These are phyloP conservation scores for Picochlorum sp. DNA, from an alignment of 139 green algal genomes.

Conservation along the genomic window DNA sequence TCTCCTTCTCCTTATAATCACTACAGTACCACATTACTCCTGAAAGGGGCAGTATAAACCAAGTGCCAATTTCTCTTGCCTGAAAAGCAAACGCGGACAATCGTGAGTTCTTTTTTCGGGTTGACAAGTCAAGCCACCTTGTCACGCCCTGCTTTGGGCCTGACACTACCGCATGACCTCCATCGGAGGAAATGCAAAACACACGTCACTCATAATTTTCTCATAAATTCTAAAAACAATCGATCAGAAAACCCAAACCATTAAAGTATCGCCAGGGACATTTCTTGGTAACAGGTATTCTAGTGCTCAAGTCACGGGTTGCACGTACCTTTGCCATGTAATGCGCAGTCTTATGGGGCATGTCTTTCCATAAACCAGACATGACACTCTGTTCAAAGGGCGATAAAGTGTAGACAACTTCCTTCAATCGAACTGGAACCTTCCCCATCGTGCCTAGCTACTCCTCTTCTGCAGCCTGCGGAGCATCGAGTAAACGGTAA, in stretches of 20 bases:
- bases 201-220: too few species aligned
- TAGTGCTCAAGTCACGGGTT: neutral
- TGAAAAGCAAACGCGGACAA: conserved; percentile 11
- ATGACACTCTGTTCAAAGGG: conserved; percentile 76
- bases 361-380: conserved; percentile 55
- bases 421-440: conserved; percentile 51
- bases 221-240: too few species aligned
- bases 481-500: too few species aligned
- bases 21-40: conserved; percentile 8
- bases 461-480: too few species aligned
- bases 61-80: conserved; percentile 12
- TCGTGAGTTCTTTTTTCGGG: too few species aligned
- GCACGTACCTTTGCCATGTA: conserved; percentile 9
- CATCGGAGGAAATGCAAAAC: too few species aligned
- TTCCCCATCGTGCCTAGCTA: conserved; percentile 38
- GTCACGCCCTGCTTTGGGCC: too few species aligned
- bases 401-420: conserved; percentile 80
- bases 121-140: too few species aligned
- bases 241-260: too few species aligned
- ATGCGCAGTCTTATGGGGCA: conserved; percentile 41
- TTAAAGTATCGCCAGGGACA: too few species aligned
- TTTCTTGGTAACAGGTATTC: neutral
- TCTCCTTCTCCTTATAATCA: conserved; percentile 66
- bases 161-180: too few species aligned
- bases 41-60: conserved; percentile 8